Base-by-base conservation (phyloP, 2,329 filamentous ascomycete species). In the Alternaria sp. region DNA sequence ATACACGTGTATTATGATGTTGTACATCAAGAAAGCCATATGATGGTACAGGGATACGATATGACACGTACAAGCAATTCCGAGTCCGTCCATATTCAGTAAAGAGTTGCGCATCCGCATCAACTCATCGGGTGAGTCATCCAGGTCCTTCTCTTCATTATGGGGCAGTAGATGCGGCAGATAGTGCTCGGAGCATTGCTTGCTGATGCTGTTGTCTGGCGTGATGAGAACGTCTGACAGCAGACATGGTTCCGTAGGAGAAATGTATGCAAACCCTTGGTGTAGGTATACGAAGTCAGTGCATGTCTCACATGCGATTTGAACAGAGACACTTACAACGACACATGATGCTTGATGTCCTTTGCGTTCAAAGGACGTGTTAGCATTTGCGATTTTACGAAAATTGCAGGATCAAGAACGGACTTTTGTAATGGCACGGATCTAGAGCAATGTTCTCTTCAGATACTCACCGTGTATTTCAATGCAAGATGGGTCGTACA, bases 81-180 rank as follows among this genome's bases (percentile, higher is more conserved):
- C 85, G 11, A 85, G 75, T 34, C 85, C 85, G 67, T 87, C 85
- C 70, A 86, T 82, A 69, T 86, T 86, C 71, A 84, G 79, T 28
- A 86, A 74, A 2, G 81, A 80, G 71, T 87, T 87, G 27, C 85
- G 82, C 59, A 82, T 78, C 22, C 79, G 79, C 66, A 85, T 73
- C 49, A 83, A 74, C 64, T 83, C 77, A 57, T 81, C 79, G 0
- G 79, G 75, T 12, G 76, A 73, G 44, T 80, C 72, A 36, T 79
- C 69, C 3, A 82, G 78, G 45, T 83, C 78, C 46, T 72, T 77
- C 20, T 79, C 74, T 28, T 75, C 64, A 20, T 71, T 54, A 59
- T 85, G 83, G 4, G 83, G 81, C 38, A 86, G 77, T 1, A 85
- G 78, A n/a, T 81, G 75, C 0, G 85, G 85, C 2, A 87, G 80